A percentile compares a stretch with the other conserved stretches of the same genome.
Evolutionary conservation across 2,329 filamentous ascomycete species (phyloP).

Genomic region (Berkeleyomyces rouxiae): DNA sequence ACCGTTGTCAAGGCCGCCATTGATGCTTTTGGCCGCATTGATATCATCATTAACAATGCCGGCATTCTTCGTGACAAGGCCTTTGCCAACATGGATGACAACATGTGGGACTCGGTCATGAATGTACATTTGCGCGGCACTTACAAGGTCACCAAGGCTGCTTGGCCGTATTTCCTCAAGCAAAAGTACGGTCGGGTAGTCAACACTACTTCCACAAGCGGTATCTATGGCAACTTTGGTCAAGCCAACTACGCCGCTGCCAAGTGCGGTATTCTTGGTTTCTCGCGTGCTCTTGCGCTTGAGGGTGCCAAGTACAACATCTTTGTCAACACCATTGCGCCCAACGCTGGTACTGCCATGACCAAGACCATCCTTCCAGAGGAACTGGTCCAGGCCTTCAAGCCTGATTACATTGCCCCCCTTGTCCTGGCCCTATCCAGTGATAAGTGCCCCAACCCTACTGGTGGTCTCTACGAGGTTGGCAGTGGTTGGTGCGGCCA

Average conservation of each 20-base stretch:
- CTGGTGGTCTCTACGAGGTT: constrained; percentile 82
- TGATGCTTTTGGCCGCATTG: constrained; percentile 81
- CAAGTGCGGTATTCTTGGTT: constrained; percentile 83
- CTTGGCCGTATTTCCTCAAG: constrained; percentile 94
- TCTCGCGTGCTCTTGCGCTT: constrained; percentile 80
- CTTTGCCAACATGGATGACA: constrained; percentile 93
- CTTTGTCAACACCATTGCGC: constrained; percentile 92
- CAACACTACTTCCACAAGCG: constrained; percentile 92
- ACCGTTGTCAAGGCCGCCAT: constrained; percentile 83
- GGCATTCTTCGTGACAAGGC: constrained; percentile 97
- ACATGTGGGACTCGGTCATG: constrained; percentile 79
- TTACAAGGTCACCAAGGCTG: constrained; percentile 92
- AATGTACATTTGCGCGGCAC: constrained; percentile 87
- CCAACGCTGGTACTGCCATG: constrained; percentile 92
- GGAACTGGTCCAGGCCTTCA: constrained; percentile 96
- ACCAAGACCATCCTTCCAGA: constrained; percentile 87
- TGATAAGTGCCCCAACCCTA: constrained; percentile 74
- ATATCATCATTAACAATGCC: constrained; percentile 95
- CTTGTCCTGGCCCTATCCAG: constrained; percentile 70
- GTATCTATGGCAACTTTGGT: constrained; percentile 98
- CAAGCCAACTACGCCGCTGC: constrained; percentile 94
- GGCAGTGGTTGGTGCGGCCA: constrained; percentile 84
- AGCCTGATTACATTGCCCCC: constrained; percentile 95
- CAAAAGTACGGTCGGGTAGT: constrained; percentile 96
- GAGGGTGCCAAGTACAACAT: constrained; percentile 98